Evolutionary conservation across 768 basidiomycete species (phyloP), one percentile per base, ranked within the genome.

Genomic region (Collybia sordida): DNA sequence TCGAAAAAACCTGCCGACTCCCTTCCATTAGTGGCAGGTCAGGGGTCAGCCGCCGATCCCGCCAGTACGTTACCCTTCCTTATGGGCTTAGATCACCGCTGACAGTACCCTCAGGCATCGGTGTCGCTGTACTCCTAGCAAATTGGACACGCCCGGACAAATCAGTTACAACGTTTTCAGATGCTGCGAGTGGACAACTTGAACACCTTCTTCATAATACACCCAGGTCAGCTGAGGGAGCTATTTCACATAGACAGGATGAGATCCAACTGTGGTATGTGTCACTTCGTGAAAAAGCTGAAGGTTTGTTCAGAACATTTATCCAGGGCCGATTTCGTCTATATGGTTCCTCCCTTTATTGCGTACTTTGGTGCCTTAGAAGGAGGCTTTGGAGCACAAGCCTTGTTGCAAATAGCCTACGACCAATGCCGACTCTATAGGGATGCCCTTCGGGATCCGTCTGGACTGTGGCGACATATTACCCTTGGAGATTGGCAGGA

Each of bases 281-380:
- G 4, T 17, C 34, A 28, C 27, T 28, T 19, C 38, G 14, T 39
- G 6, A 18, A 19, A 27, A 37, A 18, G 24, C 44, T 11, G 22
- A 28, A 14, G 3, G 17, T 45, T 31, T 23, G 8, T 37, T 24
- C 48, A 53, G 42, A 57, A 31, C 31, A 35, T 37, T 24, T 18
- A 35, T 42, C 42, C 50, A 82, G 81, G 81, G 66, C 80, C 34
- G 80, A 82, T 59, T 84, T 78, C 53, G 65, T 80, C 3, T 83
- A 79, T 64, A 83, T 82, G 83, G 80, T 69, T 1, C 82, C 83
- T 12, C 81, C 83, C 2, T 86, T 86, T 61, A 75, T 86, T 43
- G 83, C 85, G 18, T 86, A 86, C 63, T 84, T 71, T 53, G 85
- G 83, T 15, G 74, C 74, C 3, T 56, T 79, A n/a, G 55, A 72